Evolutionary conservation across 1,284 basidiomycete genomes (phyloP), one percentile per base, ranked within the genome.

Genomic region (Cryptococcus sp.): DNA sequence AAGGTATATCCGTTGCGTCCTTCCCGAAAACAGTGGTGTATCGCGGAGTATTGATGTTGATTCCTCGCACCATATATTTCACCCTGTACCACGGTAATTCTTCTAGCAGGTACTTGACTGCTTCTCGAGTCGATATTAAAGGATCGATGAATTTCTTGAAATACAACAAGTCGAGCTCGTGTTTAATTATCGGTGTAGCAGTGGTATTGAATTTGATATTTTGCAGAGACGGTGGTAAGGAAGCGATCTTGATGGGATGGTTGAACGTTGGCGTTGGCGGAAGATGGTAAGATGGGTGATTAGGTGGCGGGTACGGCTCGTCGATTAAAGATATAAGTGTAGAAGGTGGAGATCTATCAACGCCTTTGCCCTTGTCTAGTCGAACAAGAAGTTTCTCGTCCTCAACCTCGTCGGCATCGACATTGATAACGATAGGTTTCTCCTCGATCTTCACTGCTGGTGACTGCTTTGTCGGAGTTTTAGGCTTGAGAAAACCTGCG

Each of bases 1-100:
- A 69, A 11, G 55, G 64, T 23, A 57, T 66, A 26, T 52, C 57
- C 10, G 72, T 75, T 23, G 63, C 55, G 52, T 77, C 75, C 40
- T 73, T 72, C 17, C 75, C 75, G 61, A 70, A 77, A 0, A 77
- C 75, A 0, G 72, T 74, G 3, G 75, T 77, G 46, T 65, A 77
- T 37, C 75, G 63, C 7, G 75, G 75, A 8, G 75, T 77, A 46
- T 69, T 70, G 49, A 76, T 72, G 17, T 63, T 55, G 25, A 73
- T 69, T 3, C 70, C 71, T 29, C 71, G 57, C 11, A 69, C 64
- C 20, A 58, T 65, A 52, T 77, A 77, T 40, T 65, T 69, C 13
- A 77, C 75, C 3, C 74, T 61, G 52, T 77, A 76, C 68, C 71
- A 76, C 6, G 75, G 75, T 37, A 77, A 41, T 7, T 66, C 63